Evolutionary conservation across 1,284 basidiomycete genomes (phyloP).

Genomic region (Trichosporon sp.): DNA sequence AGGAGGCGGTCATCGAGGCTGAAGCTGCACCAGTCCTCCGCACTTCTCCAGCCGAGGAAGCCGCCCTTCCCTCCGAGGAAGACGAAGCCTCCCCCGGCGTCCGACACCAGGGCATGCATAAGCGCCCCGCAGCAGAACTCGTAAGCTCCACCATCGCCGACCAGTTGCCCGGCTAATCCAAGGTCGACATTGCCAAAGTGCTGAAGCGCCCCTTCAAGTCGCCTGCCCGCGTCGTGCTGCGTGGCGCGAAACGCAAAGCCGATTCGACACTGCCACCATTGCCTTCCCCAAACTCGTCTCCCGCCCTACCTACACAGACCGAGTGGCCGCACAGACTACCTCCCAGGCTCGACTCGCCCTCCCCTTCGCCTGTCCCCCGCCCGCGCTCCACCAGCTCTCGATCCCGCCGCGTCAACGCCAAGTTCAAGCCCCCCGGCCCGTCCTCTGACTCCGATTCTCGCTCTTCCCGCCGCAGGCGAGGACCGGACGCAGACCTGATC

Average conservation of each 20-base stretch:
- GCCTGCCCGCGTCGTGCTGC: conserved; percentile 27
- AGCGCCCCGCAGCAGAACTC: not conserved
- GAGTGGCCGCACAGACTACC: not conserved
- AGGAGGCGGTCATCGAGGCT: no score
- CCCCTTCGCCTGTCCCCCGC: not conserved
- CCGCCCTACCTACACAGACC: not conserved
- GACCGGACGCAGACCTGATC: conserved; percentile 25
- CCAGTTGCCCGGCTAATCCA: not conserved
- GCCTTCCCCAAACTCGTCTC: not conserved
- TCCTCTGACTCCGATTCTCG: not conserved
- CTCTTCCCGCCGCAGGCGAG: not conserved
- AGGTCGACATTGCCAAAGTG: conserved; percentile 34
- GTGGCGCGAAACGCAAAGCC: not conserved
- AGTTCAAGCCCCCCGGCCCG: conserved; percentile 9
- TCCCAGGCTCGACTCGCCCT: not conserved
- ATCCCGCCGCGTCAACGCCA: not conserved
- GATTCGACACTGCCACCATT: not conserved
- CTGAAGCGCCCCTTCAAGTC: conserved; percentile 50
- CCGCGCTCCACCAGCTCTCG: not conserved
- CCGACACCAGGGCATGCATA: not conserved
- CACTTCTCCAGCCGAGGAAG: no score
- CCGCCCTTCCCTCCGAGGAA: not conserved
- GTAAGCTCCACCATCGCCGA: not conserved
- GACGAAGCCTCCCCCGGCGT: not conserved
- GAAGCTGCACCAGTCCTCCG: no score